Evolutionary conservation across 108 stramenopile species (phyloP), one percentile per base, ranked within the genome.

Genomic region (Pseudonitzschia multiseries): DNA sequence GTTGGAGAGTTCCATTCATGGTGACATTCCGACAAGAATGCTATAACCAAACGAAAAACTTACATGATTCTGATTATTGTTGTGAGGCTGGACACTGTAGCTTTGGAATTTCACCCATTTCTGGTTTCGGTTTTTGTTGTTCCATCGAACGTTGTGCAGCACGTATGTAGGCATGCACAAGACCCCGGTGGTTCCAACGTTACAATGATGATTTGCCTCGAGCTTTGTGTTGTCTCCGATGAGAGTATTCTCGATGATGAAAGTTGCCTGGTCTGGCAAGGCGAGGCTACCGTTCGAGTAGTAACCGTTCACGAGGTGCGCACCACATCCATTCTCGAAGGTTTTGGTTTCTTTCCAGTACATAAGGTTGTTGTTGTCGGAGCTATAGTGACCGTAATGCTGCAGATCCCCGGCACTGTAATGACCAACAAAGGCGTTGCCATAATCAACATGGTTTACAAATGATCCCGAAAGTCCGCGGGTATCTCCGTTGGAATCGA

Each of bases 321-420:
- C 77, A 54, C 73, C 57, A 57, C 87, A 88, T 14, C 87, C 87
- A 71, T 88, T 79, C 10, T 67, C 76, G 57, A 88, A 85, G 75
- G 78, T 81, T 56, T 81, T 81, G 32, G 87, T 79, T 77, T 83
- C 83, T 68, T 88, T 88, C 87, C 87, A 88, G 57, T 88, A 88
- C 20, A 88, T 70, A n/a, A 76, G 41, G 33, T 81, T 80, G 64
- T 76, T 67, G 71, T 79, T 83, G 54, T 66, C 70, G 21, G 61
- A 48, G 24, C 70, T 72, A 15, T 61, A 64, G 44, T 87, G 87
- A 1, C 82, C 85, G 60, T 71, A 65, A 50, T 85, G 76, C 50
- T 84, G 80, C 31, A 80, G 29, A 70, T 86, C 79, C 12, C 82
- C 85, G 14, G 74, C 82, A 26, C 72, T 71, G 42, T 88, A 88